Percentiles rank a stretch among this genome's conserved stretches.
Evolutionary conservation across 768 basidiomycete species (phyloP).

Genomic region (Amanita pseudoporphyria): DNA sequence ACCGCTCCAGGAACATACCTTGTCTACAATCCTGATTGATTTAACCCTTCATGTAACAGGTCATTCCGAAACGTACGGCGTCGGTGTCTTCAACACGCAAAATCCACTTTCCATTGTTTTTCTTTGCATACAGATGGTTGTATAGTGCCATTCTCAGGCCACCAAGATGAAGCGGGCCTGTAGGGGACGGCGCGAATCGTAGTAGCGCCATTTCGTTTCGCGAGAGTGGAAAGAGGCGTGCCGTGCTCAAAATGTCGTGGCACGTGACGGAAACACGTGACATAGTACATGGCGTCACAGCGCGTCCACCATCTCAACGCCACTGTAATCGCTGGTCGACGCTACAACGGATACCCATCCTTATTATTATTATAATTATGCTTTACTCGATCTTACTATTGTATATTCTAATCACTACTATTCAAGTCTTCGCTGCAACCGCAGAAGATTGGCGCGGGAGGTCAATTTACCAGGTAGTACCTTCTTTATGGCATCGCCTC

Average conservation of each 20-base stretch:
- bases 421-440: background rate
- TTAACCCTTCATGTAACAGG: background rate
- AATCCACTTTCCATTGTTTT: conserved; percentile 81
- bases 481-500: background rate
- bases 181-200: conserved; percentile 96
- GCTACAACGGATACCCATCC: conserved; percentile 1
- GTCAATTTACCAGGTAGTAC: conserved; percentile 19
- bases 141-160: conserved; percentile 92
- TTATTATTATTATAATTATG: background rate
- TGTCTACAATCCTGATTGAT: conserved; percentile 34
- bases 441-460: conserved; percentile 15
- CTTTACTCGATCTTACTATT: background rate
- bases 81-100: conserved; percentile 95
- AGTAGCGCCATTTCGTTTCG: conserved; percentile 43
- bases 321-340: background rate
- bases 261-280: too few relatives aligned
- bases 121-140: conserved; percentile 80
- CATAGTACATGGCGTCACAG: background rate
- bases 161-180: conserved; percentile 88
- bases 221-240: too few relatives aligned
- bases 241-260: too few relatives aligned
- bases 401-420: background rate
- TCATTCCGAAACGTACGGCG: conserved; percentile 38
- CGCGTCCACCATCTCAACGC: too few relatives aligned
- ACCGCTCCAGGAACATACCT: conserved; percentile 79